A percentile compares a stretch with the other conserved stretches of the same genome.
Conservation (phyloP, 495 filamentous ascomycete genomes). For the Evernia prunastri region DNA sequence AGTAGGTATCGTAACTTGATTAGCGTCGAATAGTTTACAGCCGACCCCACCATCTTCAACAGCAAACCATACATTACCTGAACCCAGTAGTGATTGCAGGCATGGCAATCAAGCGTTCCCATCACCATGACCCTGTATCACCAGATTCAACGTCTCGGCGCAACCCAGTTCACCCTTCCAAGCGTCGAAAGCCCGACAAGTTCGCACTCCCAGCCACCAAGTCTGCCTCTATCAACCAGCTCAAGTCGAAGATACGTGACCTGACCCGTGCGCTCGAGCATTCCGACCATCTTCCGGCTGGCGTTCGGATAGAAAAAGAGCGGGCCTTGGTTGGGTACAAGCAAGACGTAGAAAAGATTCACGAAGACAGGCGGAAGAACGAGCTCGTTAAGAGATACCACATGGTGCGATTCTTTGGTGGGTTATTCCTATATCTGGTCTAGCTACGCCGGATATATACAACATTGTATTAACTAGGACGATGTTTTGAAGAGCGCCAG, state of each 20-base stretch:
- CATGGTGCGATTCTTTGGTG: constrained; percentile 88
- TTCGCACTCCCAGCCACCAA: constrained; percentile 14
- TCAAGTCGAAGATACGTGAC: constrained; percentile 42
- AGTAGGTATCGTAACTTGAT: background rate
- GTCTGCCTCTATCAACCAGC: constrained; percentile 20
- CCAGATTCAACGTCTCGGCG: background rate
- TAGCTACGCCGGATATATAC: background rate
- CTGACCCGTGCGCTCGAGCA: constrained; percentile 57
- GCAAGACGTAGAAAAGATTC: constrained; percentile 55
- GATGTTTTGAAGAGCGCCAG: constrained; percentile 60
- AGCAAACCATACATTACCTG: background rate
- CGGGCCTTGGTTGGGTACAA: constrained; percentile 71
- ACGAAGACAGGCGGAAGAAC: constrained; percentile 53
- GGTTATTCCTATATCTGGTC: constrained; percentile 18
- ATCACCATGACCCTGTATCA: background rate
- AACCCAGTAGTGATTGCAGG: background rate
- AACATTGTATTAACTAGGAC: background rate
- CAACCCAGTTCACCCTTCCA: background rate
- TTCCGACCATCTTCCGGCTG: constrained; percentile 58
- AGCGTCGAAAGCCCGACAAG: background rate
- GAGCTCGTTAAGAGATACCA: constrained; percentile 83
- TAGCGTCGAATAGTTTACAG: background rate
- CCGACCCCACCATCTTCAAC: background rate
- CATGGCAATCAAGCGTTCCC: background rate
- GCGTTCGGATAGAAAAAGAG: constrained; percentile 69